Evolutionary conservation across 345 rosid genomes (phyloP), one percentile per base, ranked within the genome.

Genomic region (Arabidopsis arenosa): DNA sequence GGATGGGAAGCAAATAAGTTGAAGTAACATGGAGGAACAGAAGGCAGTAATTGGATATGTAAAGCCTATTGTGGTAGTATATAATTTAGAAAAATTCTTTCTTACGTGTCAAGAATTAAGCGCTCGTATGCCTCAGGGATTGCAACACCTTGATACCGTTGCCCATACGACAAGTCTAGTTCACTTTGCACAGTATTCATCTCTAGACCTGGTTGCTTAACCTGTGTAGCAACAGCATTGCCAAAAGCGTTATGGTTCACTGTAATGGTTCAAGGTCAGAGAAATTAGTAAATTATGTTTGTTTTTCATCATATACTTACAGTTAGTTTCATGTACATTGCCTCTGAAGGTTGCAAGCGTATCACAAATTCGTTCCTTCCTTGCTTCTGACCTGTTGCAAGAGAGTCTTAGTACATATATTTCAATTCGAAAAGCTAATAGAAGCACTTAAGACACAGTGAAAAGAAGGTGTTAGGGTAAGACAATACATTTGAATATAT

Each of bases 101-200:
- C 57, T 30, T 89, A 91, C 97, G 97, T 95, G 83, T 95, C 97
- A 41, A 95, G 97, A 84, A 95, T 92, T 28, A 95, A 75, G 43
- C 99, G 99, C 70, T 92, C 97, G 55, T 95, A 95, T 64, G 97
- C 99, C 81, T 93, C 98, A 0, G 98, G 98, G 67, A 93, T 93
- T 5, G 84, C 49, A 63, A 89, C 85, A 45, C 79, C 82, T 70
- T 92, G 97, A 74, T 95, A 95, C 3, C 97, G 99, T 61, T 93
- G 98, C 63, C 89, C 57, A 37, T 93, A 93, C 4, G 99, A 95
- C 86, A 95, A 84, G 84, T 95, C 99, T n/a, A 95, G 89, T 76
- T 95, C 99, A 80, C 97, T 95, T 80, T 95, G 99, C 63, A 80
- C 93, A 0, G 97, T 88, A 44, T 86, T 78, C 99, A 95, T 95